Percentiles rank a stretch among this genome's conserved stretches.
These are phyloP conservation scores for Saxophila tyrrhenica DNA, from an alignment of 495 filamentous ascomycete species.

Conservation along the genomic window DNA sequence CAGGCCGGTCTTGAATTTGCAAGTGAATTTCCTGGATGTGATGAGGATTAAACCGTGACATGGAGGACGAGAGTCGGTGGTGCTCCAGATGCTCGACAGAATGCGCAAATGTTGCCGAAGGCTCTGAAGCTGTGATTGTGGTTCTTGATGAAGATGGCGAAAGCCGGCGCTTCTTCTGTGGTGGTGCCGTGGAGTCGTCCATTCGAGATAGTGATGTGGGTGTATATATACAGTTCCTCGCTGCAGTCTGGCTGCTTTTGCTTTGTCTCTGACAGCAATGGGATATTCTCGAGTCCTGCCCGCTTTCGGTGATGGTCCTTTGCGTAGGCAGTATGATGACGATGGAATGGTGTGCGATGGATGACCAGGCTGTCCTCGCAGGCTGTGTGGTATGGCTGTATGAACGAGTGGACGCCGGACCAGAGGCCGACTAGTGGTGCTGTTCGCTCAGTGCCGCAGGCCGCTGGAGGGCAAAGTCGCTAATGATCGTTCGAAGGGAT, in stretches of 20 bases:
- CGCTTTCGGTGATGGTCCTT: neutral
- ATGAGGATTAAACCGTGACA: conserved; percentile 1
- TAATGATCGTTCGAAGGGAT: neutral
- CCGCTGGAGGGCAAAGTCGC: neutral
- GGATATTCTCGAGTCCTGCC: too few relatives aligned
- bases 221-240: neutral
- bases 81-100: conserved; percentile 4
- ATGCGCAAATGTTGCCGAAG: conserved; percentile 1
- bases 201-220: conserved; percentile 6
- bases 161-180: conserved; percentile 9
- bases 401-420: conserved; percentile 10
- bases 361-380: conserved; percentile 4
- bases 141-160: neutral
- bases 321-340: too few relatives aligned
- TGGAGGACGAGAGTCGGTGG: neutral
- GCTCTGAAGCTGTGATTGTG: neutral
- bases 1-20: conserved; percentile 9
- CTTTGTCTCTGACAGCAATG: neutral
- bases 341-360: too few relatives aligned
- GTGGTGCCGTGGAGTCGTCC: conserved; percentile 8
- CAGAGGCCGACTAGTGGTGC: conserved; percentile 8
- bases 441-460: neutral
- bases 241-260: neutral
- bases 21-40: conserved; percentile 16
- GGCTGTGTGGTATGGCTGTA: neutral